Evolutionary conservation across 768 basidiomycete genomes (phyloP).

Genomic region (Paxillus ammoniavirescens): DNA sequence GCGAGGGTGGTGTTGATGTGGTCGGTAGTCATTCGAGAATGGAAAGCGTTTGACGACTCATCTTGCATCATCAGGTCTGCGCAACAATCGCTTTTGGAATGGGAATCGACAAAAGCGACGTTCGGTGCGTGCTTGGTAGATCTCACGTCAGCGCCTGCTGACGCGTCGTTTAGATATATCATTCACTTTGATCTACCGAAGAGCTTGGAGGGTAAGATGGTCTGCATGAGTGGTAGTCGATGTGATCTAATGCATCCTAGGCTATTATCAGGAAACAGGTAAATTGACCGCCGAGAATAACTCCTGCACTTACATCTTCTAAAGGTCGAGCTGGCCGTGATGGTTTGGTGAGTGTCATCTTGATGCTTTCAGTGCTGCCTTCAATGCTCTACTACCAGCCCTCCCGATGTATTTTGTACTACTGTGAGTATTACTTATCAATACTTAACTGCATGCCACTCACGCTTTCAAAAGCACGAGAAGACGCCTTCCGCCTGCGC

Average conservation of each 20-base stretch:
- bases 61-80: conserved; percentile 49
- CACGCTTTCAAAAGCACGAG: conserved; percentile 51
- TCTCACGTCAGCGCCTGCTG: background rate
- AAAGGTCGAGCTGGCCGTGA: conserved; percentile 79
- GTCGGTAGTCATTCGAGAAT: conserved; percentile 35
- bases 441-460: background rate
- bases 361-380: background rate
- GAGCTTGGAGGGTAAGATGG: conserved; percentile 68
- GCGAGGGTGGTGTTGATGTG: conserved; percentile 57
- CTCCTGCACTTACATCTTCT: conserved; percentile 4
- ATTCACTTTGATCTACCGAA: conserved; percentile 83
- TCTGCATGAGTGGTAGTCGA: background rate
- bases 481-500: conserved; percentile 61
- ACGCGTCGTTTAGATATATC: conserved; percentile 51
- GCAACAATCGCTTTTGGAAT: conserved; percentile 85
- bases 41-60: background rate
- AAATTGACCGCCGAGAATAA: conserved; percentile 8
- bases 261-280: conserved; percentile 89
- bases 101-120: conserved; percentile 82
- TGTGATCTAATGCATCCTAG: conserved; percentile 34
- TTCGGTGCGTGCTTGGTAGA: conserved; percentile 42
- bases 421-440: conserved; percentile 48
- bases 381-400: conserved; percentile 42
- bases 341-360: conserved; percentile 49
- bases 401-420: conserved; percentile 79